Conservation (phyloP, 2,329 filamentous ascomycete genomes). For the Fusarium camptoceras region DNA sequence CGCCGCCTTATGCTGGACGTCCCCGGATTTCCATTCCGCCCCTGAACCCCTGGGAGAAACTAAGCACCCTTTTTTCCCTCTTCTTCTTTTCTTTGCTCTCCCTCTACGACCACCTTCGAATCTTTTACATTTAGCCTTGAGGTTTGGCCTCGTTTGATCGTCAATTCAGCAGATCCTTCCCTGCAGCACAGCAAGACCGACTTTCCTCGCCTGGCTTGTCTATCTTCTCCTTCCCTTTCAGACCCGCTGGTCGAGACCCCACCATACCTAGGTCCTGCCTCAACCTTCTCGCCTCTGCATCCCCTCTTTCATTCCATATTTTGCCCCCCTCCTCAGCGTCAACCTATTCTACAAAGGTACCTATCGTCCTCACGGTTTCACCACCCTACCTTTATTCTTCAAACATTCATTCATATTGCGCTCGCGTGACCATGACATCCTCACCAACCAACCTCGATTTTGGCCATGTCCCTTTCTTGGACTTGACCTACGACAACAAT, state of each 20-base stretch:
- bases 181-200: neutral
- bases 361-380: neutral
- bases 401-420: slow-evolving; percentile 18
- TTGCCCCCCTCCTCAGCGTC: slow-evolving; percentile 5
- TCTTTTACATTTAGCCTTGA: slow-evolving; percentile 2
- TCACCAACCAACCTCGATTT: slow-evolving; percentile 51
- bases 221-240: slow-evolving; percentile 13
- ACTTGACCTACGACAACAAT: slow-evolving; percentile 80
- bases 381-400: slow-evolving; percentile 19
- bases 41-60: slow-evolving; percentile 38
- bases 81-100: neutral
- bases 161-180: slow-evolving; percentile 2
- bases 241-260: slow-evolving; percentile 18
- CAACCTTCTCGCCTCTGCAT: slow-evolving; percentile 2
- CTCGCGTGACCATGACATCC: slow-evolving; percentile 50
- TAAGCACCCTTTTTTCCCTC: slow-evolving; percentile 7
- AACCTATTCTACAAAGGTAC: slow-evolving; percentile 1
- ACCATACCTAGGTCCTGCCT: slow-evolving; percentile 9
- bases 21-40: slow-evolving; percentile 39
- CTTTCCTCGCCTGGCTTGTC: neutral
- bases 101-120: neutral
- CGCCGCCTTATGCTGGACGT: slow-evolving; percentile 35
- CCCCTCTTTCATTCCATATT: slow-evolving; percentile 19
- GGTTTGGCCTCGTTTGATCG: slow-evolving; percentile 7
- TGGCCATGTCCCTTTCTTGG: slow-evolving; percentile 71